Conservation (phyloP, 1,284 basidiomycete genomes). For the Sanghuangporus weigelae region DNA sequence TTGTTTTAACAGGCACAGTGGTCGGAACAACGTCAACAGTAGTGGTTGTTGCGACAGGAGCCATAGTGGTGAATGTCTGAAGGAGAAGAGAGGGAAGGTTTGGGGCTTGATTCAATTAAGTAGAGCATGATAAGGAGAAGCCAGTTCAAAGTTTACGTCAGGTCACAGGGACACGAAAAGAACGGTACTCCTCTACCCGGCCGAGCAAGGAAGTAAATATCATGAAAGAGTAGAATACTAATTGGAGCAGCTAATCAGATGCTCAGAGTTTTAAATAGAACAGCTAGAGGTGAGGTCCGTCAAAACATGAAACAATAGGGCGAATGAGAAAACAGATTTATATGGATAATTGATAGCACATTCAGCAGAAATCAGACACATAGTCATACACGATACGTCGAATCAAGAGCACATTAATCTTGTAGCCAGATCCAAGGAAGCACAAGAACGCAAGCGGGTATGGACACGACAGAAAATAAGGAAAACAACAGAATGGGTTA, state of each 20-base stretch:
- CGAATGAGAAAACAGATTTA: neutral
- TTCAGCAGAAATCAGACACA: neutral
- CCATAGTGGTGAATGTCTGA: neutral
- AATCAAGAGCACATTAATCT: neutral
- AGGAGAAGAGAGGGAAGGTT: neutral
- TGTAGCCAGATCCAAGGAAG: neutral
- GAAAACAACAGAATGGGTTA: neutral
- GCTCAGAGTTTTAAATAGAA: too few relatives aligned
- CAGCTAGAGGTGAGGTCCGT: too few relatives aligned
- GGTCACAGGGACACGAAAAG: neutral
- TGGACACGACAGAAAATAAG: neutral
- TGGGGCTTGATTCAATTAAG: neutral
- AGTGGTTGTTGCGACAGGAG: constrained; percentile 1
- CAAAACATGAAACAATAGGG: too few relatives aligned
- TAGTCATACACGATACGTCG: neutral
- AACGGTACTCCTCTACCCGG: neutral
- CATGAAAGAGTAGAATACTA: too few relatives aligned
- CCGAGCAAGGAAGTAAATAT: neutral
- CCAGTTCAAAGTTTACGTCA: neutral
- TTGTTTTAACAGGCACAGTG: neutral
- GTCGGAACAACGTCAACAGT: neutral
- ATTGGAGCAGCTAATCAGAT: too few relatives aligned
- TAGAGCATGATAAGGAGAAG: neutral
- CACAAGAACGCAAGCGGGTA: neutral
- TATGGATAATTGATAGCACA: neutral